Percentiles rank a stretch among this genome's conserved stretches.
phyloP scores from a whole-genome alignment of 2,329 filamentous ascomycete genomes.

The Lasiodiplodia theobromae region DNA sequence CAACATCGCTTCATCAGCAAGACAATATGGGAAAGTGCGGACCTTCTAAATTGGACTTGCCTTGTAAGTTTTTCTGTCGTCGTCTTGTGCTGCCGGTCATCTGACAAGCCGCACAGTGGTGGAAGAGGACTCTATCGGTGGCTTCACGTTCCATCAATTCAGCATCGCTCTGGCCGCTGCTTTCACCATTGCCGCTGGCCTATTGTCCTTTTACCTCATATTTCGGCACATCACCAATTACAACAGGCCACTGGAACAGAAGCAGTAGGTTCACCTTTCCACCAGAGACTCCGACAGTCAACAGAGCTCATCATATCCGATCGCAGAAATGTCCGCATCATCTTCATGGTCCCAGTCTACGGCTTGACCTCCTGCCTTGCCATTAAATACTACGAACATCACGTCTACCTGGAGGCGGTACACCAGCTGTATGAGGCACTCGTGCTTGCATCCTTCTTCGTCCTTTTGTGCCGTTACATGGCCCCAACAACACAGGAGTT shows the following conservation, averaged over 20 bases:
- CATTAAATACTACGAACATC: conserved; percentile 73
- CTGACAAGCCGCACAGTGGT: not conserved
- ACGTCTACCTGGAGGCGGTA: conserved; percentile 78
- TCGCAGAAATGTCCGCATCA: conserved; percentile 75
- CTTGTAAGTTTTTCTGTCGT: not conserved
- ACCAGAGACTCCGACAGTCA: too few species aligned
- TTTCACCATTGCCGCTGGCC: conserved; percentile 56
- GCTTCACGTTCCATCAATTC: conserved; percentile 6
- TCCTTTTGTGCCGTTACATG: conserved; percentile 76
- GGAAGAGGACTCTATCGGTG: not conserved
- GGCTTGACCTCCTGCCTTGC: conserved; percentile 73
- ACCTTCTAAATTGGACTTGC: not conserved
- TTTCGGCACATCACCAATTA: conserved; percentile 63
- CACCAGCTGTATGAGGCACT: conserved; percentile 85
- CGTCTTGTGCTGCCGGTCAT: not conserved
- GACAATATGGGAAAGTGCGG: conserved; percentile 1
- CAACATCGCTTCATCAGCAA: not conserved
- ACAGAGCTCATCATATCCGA: not conserved
- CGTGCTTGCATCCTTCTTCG: conserved; percentile 82
- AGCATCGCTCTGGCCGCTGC: not conserved
- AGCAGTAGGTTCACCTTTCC: conserved; percentile 48
- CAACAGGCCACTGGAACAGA: conserved; percentile 61
- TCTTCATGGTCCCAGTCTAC: conserved; percentile 84
- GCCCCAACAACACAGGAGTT: conserved; percentile 77
- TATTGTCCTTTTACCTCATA: conserved; percentile 59